Conservation (phyloP, 2,329 filamentous ascomycete genomes). For the Fusarium camptoceras region DNA sequence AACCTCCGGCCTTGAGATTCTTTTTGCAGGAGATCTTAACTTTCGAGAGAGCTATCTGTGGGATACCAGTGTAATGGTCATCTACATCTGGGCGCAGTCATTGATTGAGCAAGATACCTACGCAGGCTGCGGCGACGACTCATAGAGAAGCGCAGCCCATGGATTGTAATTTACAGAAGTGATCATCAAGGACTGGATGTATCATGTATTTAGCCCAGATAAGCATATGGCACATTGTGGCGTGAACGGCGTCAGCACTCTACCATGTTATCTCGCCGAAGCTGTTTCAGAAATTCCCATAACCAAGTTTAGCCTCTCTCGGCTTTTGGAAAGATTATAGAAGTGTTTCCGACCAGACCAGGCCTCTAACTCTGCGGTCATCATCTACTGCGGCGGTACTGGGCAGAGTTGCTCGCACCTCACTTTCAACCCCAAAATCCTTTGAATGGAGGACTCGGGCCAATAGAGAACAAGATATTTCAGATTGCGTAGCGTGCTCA, state of each 20-base stretch:
- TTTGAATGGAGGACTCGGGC: background rate
- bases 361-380: background rate
- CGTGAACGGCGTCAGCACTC: background rate
- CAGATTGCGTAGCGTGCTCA: background rate
- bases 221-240: background rate
- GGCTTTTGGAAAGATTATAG: background rate
- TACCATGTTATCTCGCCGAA: background rate
- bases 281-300: background rate
- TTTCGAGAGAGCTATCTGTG: rapidly evolving
- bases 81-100: background rate
- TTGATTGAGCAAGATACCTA: background rate
- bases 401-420: background rate
- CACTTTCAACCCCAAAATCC: background rate
- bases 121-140: background rate
- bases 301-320: background rate
- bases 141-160: background rate
- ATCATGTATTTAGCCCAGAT: background rate
- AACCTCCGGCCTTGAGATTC: background rate
- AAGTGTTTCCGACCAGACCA: background rate
- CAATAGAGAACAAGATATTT: background rate
- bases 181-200: no score
- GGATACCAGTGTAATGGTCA: rapidly evolving
- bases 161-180: no score
- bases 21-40: background rate
- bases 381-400: background rate